Base-by-base conservation (phyloP, 2,329 filamentous ascomycete genomes). In the Diplocarpon rosae region DNA sequence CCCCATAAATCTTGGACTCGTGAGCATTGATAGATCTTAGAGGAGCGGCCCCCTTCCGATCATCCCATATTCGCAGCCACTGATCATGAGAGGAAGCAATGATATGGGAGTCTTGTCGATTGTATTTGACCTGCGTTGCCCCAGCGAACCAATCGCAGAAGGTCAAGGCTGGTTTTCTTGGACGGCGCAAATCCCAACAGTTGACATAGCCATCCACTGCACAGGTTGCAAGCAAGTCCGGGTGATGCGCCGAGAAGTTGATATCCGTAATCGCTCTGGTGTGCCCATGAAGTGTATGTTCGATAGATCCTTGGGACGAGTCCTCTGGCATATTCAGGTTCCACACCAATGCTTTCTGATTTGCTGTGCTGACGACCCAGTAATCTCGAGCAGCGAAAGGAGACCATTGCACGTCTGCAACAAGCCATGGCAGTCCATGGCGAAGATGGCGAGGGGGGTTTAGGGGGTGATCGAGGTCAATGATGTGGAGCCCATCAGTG, bases 401-500 rank as follows among this genome's bases (percentile, higher is more conserved):
- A 10, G 87, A 95, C 90, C 90, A 95, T 64, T 95, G 90, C 27
- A 95, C 89, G 63, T 95, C 90, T 10, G 90, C 88, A 5, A 95
- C 89, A 41, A 94, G 80, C 87, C 89, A 95, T n/a, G 86, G 83
- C 35, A 87, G 80, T 44, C 86, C 83, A 64, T 94, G 86, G 50
- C 83, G 83, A 55, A 95, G 73, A 57, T 88, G 83, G 14, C 88
- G 82, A 14, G 90, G 90, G 9, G 84, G 83, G 48, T 83, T 92
- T 61, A 88, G 92, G 1, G 87, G 87, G 10, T 81, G 88, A 66
- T 95, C 89, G 37, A 95, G 72, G 57, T 95, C 89, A 59, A 95
- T 89, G 54, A 95, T 87, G 60, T 90, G 83, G 44, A 95, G 73
- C 37, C 89, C 89, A 58, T 92, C 83, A 42, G 85, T 86, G 10